These are phyloP conservation scores for Mycena haematopus DNA, from an alignment of 768 basidiomycete genomes.

Conservation along the genomic window DNA sequence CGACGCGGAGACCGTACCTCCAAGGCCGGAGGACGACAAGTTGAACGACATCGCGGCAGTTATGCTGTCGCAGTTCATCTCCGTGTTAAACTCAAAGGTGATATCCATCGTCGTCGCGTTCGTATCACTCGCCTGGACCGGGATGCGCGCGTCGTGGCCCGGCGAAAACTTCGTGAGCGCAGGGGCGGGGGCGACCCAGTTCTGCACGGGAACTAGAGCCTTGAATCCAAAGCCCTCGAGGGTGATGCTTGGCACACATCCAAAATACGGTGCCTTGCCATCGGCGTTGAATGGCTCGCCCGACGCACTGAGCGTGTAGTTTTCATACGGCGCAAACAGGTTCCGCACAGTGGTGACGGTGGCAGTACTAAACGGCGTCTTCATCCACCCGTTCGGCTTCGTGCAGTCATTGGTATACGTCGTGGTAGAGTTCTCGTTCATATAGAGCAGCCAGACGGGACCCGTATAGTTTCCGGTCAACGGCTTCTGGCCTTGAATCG, in stretches of 20 bases:
- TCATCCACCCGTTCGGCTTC: slow-evolving; percentile 64
- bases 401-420: slow-evolving; percentile 71
- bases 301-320: slow-evolving; percentile 72
- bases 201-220: slow-evolving; percentile 67
- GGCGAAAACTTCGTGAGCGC: slow-evolving; percentile 81
- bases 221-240: slow-evolving; percentile 84
- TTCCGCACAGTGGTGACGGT: slow-evolving; percentile 67
- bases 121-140: slow-evolving; percentile 49
- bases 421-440: slow-evolving; percentile 81
- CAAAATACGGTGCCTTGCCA: slow-evolving; percentile 66
- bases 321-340: slow-evolving; percentile 84
- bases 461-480: slow-evolving; percentile 65
- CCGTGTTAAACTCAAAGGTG: slow-evolving; percentile 76
- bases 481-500: slow-evolving; percentile 59
- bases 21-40: slow-evolving; percentile 72
- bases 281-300: slow-evolving; percentile 66
- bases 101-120: slow-evolving; percentile 69
- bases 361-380: slow-evolving; percentile 68
- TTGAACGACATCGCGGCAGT: slow-evolving; percentile 68
- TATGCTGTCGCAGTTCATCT: slow-evolving; percentile 77
- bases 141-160: slow-evolving; percentile 84
- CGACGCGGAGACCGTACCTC: slow-evolving; percentile 60
- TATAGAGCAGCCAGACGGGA: slow-evolving; percentile 84
- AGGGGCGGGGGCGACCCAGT: slow-evolving; percentile 78
- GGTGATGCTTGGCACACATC: slow-evolving; percentile 71